Evolutionary conservation across 148 eudicot species (phyloP).

Genomic region (Chenopodium formosanum): DNA sequence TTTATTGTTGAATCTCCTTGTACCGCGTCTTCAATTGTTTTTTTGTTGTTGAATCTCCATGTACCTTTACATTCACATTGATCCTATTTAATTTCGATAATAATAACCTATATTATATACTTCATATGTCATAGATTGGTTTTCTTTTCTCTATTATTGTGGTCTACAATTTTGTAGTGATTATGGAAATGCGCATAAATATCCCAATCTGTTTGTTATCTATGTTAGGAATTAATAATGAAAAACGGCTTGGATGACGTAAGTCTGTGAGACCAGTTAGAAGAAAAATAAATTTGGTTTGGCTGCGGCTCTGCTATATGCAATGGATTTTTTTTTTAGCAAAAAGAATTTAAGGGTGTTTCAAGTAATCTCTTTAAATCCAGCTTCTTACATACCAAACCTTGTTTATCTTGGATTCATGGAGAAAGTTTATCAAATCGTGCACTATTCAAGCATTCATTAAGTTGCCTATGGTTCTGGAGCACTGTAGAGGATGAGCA

Average conservation of each 20-base stretch:
- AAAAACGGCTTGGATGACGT: neutral
- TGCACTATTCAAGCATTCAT: neutral
- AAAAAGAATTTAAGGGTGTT: neutral
- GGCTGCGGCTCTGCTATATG: neutral
- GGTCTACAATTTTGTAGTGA: neutral
- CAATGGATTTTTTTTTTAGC: neutral
- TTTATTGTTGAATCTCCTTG: neutral
- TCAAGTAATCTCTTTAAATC: too few relatives aligned
- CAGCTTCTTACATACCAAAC: neutral
- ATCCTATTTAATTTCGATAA: neutral
- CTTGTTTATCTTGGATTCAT: neutral
- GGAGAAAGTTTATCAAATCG: neutral
- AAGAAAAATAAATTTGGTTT: neutral
- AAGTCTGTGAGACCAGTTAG: neutral
- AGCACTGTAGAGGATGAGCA: neutral
- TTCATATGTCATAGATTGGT: neutral
- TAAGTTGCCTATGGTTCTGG: neutral
- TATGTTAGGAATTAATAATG: too few relatives aligned
- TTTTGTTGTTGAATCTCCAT: neutral
- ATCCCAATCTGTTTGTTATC: neutral
- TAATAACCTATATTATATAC: neutral
- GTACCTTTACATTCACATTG: neutral
- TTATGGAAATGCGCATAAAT: neutral
- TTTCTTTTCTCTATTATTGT: neutral
- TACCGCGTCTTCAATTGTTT: neutral